A percentile compares a stretch with the other conserved stretches of the same genome.
phyloP scores from a whole-genome alignment of 768 basidiomycete species.

The Nidularia pulvinata region DNA sequence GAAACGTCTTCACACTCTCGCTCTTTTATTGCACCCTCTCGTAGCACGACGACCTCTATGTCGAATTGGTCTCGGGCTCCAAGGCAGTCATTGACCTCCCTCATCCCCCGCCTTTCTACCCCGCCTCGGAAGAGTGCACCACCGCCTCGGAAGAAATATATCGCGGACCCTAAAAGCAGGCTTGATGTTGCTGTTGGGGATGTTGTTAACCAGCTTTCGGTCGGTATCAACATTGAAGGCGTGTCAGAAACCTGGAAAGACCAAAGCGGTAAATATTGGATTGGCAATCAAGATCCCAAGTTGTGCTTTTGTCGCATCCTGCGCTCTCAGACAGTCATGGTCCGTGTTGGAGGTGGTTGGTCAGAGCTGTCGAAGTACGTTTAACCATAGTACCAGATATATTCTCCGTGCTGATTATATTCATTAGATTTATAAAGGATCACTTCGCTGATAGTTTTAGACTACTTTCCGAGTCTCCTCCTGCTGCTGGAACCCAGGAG shows the following conservation, averaged over 20 bases:
- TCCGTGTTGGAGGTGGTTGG: conserved; percentile 96
- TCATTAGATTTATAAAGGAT: conserved; percentile 75
- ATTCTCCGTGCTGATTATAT: conserved; percentile 1
- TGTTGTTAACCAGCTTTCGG: conserved; percentile 86
- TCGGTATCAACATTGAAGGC: conserved; percentile 81
- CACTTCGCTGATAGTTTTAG: conserved; percentile 87
- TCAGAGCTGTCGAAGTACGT: conserved; percentile 85
- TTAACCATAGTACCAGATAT: neutral
- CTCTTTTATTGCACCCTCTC: conserved; percentile 36
- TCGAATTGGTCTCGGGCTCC: conserved; percentile 74
- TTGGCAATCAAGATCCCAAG: conserved; percentile 88
- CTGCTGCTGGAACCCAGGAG: conserved; percentile 48
- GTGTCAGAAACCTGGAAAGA: conserved; percentile 89
- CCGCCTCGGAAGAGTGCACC: conserved; percentile 39
- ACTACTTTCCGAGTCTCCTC: conserved; percentile 65
- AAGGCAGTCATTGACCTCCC: conserved; percentile 53
- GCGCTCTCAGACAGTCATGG: conserved; percentile 93
- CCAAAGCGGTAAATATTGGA: conserved; percentile 96
- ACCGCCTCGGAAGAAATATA: conserved; percentile 65
- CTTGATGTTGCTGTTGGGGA: conserved; percentile 92
- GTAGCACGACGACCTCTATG: conserved; percentile 41
- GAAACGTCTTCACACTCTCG: conserved; percentile 54
- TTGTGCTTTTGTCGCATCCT: conserved; percentile 92
- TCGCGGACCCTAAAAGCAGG: conserved; percentile 89
- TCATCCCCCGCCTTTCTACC: conserved; percentile 39